Base-by-base conservation (phyloP, 345 rosid genomes). In the Microthlaspi erraticum region DNA sequence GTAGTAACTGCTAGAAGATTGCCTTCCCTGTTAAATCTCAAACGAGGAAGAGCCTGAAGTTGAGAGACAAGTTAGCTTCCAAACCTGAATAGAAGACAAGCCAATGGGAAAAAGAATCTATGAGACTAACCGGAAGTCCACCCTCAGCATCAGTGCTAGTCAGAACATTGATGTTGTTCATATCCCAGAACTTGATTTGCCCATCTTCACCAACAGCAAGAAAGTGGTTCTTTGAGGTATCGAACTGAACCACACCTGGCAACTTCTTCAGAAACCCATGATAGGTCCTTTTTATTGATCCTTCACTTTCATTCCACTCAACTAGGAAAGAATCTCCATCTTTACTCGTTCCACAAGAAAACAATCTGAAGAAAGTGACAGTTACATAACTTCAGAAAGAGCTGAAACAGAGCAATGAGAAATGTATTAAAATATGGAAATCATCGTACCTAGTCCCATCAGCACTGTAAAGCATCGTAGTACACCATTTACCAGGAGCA, bases 231-330 rank as follows among this genome's bases (percentile, higher is more conserved):
- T 82, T 92, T 10, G 97, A 82, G 4, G 96, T 86, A 75, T 93
- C 98, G 51, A 93, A 88, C 80, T 89, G 92, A 64, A 84, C 87
- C 1, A 88, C 83, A 73, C 92, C 97, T 0, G 37, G 38, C 1
- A 85, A 71, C 73, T 85, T 90, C 83, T 88, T 90, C 65, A 84
- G 76, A 56, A 90, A 82, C 45, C 96, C 97, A 54, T 20, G 1
- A 74, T 88, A 93, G 17, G 72, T 77, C 86, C 96, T 88, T 83
- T 82, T 90, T 63, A 90, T 82, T 38, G 93, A 84, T 77, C 96
- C 97, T 83, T 93, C 96, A 68, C 96, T 90, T 76, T 88, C 96
- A 73, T 90, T 90, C 98, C 96, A 90, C 76, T 93, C 98, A 74
- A 93, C 97, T 16, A 93, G 82, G 80, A 31, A 81, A 53, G 89